Conservation (phyloP, 2,329 filamentous ascomycete genomes). For the Monosporascus sp. region DNA sequence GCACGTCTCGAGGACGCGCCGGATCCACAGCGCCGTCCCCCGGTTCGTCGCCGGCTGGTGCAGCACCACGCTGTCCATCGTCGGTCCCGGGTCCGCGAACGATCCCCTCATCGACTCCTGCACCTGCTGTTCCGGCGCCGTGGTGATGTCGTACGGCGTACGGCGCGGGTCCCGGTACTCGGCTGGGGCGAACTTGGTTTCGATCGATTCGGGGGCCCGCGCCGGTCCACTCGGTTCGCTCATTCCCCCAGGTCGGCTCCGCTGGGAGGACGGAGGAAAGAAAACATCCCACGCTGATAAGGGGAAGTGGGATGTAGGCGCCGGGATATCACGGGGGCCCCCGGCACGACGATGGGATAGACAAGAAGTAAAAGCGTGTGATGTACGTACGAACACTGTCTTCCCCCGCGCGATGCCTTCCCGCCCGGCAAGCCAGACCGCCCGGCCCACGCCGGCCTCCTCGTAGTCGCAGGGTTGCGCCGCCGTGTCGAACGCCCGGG, state of each 20-base stretch:
- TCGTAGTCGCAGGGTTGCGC: slow-evolving; percentile 75
- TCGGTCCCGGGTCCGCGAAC: slow-evolving; percentile 51
- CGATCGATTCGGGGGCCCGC: slow-evolving; percentile 43
- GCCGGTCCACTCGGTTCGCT: slow-evolving; percentile 7
- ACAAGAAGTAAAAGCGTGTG: not conserved
- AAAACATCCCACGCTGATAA: not conserved
- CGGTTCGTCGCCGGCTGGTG: slow-evolving; percentile 47
- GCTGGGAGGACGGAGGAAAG: not conserved
- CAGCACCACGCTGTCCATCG: slow-evolving; percentile 72
- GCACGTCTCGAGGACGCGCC: slow-evolving; percentile 60
- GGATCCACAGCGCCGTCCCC: slow-evolving; percentile 55
- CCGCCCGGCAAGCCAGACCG: slow-evolving; percentile 55
- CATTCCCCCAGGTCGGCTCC: not conserved
- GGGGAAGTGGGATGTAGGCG: too few relatives aligned
- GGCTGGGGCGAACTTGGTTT: slow-evolving; percentile 76
- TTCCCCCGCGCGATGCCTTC: slow-evolving; percentile 53
- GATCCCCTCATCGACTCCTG: slow-evolving; percentile 63
- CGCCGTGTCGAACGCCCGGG: slow-evolving; percentile 71
- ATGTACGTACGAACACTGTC: slow-evolving; percentile 55
- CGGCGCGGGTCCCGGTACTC: slow-evolving; percentile 54
- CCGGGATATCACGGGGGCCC: too few relatives aligned
- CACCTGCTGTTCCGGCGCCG: slow-evolving; percentile 59
- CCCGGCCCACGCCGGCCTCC: slow-evolving; percentile 65
- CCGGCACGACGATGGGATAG: too few relatives aligned
- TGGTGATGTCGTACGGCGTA: slow-evolving; percentile 57